Conservation (phyloP, 2,329 filamentous ascomycete genomes). For the Rhytidhysteron rufulum region DNA sequence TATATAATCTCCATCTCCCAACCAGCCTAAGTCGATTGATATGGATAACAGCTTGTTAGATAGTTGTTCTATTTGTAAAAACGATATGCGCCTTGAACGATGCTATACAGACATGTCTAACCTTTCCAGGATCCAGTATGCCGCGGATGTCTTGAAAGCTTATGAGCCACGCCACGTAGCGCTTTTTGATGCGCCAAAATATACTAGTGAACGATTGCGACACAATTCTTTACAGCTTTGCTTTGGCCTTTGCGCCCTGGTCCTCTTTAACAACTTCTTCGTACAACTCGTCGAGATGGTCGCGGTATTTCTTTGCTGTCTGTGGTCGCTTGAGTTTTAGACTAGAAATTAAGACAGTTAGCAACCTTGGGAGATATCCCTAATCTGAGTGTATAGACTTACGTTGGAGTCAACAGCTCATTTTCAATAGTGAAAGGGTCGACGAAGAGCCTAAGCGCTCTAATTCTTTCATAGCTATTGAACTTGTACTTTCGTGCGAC, state of each 20-base stretch:
- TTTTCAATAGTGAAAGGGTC: slow-evolving; percentile 95
- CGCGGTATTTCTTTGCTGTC: slow-evolving; percentile 58
- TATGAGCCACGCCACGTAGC: too few relatives aligned
- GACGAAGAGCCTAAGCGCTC: slow-evolving; percentile 67
- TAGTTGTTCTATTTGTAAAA: too few relatives aligned
- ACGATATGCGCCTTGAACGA: too few relatives aligned
- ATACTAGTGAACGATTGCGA: too few relatives aligned
- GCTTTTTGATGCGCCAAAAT: too few relatives aligned
- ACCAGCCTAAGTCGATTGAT: too few relatives aligned
- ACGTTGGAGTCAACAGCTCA: slow-evolving; percentile 83
- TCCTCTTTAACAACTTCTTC: slow-evolving; percentile 47
- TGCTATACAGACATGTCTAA: too few relatives aligned
- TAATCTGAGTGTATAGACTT: slow-evolving; percentile 52
- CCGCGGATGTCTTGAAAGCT: too few relatives aligned
- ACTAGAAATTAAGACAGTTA: slow-evolving; percentile 36
- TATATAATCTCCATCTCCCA: too few relatives aligned
- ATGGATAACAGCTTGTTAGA: too few relatives aligned
- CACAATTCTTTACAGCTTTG: slow-evolving; percentile 46
- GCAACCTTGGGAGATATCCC: too few relatives aligned
- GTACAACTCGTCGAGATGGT: slow-evolving; percentile 59
- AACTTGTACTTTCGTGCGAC: slow-evolving; percentile 83
- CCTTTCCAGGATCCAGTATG: too few relatives aligned
- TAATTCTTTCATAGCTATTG: slow-evolving; percentile 83
- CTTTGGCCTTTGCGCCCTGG: slow-evolving; percentile 38
- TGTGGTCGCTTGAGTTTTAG: slow-evolving; percentile 70